phyloP scores from a whole-genome alignment of 148 eudicot genomes.

The Fallopia convolvulus region DNA sequence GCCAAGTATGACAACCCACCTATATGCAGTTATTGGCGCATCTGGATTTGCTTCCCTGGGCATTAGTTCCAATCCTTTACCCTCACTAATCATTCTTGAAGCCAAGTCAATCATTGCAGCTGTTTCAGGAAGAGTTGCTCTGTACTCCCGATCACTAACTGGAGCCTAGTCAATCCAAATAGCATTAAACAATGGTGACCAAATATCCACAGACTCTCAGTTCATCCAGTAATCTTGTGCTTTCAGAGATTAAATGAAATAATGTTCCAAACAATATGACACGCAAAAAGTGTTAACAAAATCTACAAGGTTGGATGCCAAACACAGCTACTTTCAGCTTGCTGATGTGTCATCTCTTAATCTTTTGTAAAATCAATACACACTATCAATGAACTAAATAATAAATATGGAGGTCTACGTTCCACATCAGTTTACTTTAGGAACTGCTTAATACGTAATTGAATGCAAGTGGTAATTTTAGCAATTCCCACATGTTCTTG shows the following conservation, averaged over 20 bases:
- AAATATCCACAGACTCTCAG: not conserved
- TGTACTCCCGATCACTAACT: slow-evolving; percentile 88
- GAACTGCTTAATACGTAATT: not conserved
- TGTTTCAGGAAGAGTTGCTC: slow-evolving; percentile 85
- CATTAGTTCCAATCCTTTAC: slow-evolving; percentile 73
- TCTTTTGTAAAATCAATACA: not conserved
- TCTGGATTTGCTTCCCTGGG: slow-evolving; percentile 75
- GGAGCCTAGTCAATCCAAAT: slow-evolving; percentile 62
- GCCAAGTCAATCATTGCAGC: slow-evolving; percentile 96
- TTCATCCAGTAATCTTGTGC: not conserved
- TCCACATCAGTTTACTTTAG: not conserved
- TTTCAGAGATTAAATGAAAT: not conserved
- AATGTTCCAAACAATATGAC: not conserved
- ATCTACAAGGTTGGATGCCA: not conserved
- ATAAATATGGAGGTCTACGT: not conserved
- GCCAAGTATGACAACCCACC: slow-evolving; percentile 32
- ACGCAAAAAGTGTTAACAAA: not conserved
- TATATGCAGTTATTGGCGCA: slow-evolving; percentile 84
- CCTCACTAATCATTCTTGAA: slow-evolving; percentile 73
- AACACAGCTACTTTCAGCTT: not conserved
- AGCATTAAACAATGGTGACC: not conserved
- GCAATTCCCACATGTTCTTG: not conserved
- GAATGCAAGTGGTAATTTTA: not conserved
- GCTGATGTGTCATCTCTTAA: not conserved
- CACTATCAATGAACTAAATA: not conserved